Base-by-base conservation (phyloP, 768 basidiomycete species). In the Cyclocybe aegerita region DNA sequence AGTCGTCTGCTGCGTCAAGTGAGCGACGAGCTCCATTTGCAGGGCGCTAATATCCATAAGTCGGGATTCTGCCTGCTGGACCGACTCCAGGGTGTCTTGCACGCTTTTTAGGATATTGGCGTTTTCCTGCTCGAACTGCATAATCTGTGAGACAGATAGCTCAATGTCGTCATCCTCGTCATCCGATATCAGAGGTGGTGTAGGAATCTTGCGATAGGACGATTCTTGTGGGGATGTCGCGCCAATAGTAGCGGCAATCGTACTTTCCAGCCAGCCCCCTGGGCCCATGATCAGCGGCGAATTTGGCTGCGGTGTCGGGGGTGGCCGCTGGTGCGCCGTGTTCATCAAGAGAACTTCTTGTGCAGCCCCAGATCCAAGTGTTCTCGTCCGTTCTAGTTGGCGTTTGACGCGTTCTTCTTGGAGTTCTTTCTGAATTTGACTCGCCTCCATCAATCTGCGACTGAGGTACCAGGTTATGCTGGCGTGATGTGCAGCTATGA, bases 361-460 rank as follows among this genome's bases (percentile, higher is more conserved):
- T 35, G 82, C 77, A 16, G 86, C 89, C n/a, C 77, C 79, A 5
- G 90, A 89, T 4, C 93, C 95, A 9, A 98, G 78, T 1, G 89
- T 90, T 50, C 80, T 80, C 9, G 86, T 82, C 52, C 92, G 78
- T 65, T 98, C 97, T 51, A 88, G 69, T 61, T 96, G 90, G 4
- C 96, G 82, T 65, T 85, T 87, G 48, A 94, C 80, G 43, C 97
- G 86, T 65, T 96, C 93, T 67, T 98, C 96, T 69, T 99, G 97
- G 75, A 98, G 80, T 56, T 90, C 86, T 57, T 87, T 87, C 58
- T 96, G 87, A 11, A 64, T 75, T 60, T 91, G 84, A 58, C 90
- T 88, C 17, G 86, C 81, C 54, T 89, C 83, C 0, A 93, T 79
- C 34, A 99, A 77, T 35, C 88, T 81, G 44, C 88, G 79, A 63